A percentile compares a stretch with the other conserved stretches of the same genome.
phyloP scores from a whole-genome alignment of 164 flowering plant genomes.

The Kalanchoe fedtschenkoi region DNA sequence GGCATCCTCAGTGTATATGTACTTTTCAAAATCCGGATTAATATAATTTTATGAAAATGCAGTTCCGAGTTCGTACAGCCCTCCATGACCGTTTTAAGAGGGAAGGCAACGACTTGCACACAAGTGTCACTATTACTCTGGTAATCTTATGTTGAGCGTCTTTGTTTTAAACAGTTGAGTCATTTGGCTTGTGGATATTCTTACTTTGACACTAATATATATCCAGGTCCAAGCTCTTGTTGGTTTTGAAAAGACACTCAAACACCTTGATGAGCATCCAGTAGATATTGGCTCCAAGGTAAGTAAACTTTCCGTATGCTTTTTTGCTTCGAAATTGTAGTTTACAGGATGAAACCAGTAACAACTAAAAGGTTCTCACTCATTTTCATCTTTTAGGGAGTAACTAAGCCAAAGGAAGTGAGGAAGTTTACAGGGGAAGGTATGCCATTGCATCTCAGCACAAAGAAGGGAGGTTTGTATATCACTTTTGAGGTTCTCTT shows the following conservation, averaged over 20 bases:
- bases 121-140: conserved; percentile 82
- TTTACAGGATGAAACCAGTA: not conserved
- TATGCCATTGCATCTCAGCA: conserved; percentile 79
- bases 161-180: not conserved
- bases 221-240: conserved; percentile 90
- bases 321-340: not conserved
- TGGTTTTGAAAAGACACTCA: conserved; percentile 89
- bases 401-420: conserved; percentile 91
- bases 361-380: not conserved
- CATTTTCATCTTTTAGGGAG: conserved; percentile 38
- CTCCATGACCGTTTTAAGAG: conserved; percentile 82
- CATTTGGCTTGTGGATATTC: not conserved
- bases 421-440: conserved; percentile 92
- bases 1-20: not conserved
- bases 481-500: conserved; percentile 83
- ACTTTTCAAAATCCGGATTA: not conserved
- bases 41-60: conserved; percentile 5
- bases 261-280: conserved; percentile 84
- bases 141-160: conserved; percentile 26
- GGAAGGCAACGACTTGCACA: conserved; percentile 86
- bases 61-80: conserved; percentile 88
- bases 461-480: conserved; percentile 81
- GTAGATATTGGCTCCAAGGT: conserved; percentile 85
- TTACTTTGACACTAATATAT: not conserved
- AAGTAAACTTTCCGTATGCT: conserved; percentile 3